Base-by-base conservation (phyloP, 2,329 filamentous ascomycete species). In the Talaromyces sp. region DNA sequence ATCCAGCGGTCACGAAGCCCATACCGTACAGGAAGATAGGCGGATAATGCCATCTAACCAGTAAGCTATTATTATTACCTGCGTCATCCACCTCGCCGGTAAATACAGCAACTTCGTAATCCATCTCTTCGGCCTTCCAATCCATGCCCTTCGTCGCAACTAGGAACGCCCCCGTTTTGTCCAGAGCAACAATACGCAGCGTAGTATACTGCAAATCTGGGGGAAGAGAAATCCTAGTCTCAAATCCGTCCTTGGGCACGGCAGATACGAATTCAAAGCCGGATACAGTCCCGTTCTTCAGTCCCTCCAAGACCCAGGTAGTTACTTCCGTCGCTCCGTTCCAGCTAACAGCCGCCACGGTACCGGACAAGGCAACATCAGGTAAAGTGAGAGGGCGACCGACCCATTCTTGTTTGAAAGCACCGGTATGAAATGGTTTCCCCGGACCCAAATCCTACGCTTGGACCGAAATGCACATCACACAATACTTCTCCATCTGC, bases 331-430 rank as follows among this genome's bases (percentile, higher is more conserved):
- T 73, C 4, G 70, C 70, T 7, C 70, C 70, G 46, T 71, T 72
- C 70, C 70, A 73, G 46, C 67, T 71, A 4, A 68, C 67, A 27
- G 59, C 53, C 4, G 58, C 63, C 11, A 59, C 47, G 19, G 55
- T 60, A 5, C 49, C 54, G 4, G 55, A 56, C 3, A 66, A 47
- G 0, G 62, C 57, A 9, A 68, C 55, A 40, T 57, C 56, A 3
- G 70, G 69, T 1, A 53, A 51, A n/a, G 76, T 78, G 3, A 65
- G 70, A 1, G 82, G 81, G 5, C 67, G 62, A 0, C 79, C 82
- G 4, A 74, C 73, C 81, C 83, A 86, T 51, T 77, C 70, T 22
- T 61, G 58, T 61, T 82, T 82, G 68, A 80, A 81, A 2, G 78
- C 79, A 19, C n/a, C 83, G 78, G 61, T 86, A 86, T 51, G 80